Base-by-base conservation (phyloP, 1,139 yeast genomes). In the Nakaseomyces glabratus region DNA sequence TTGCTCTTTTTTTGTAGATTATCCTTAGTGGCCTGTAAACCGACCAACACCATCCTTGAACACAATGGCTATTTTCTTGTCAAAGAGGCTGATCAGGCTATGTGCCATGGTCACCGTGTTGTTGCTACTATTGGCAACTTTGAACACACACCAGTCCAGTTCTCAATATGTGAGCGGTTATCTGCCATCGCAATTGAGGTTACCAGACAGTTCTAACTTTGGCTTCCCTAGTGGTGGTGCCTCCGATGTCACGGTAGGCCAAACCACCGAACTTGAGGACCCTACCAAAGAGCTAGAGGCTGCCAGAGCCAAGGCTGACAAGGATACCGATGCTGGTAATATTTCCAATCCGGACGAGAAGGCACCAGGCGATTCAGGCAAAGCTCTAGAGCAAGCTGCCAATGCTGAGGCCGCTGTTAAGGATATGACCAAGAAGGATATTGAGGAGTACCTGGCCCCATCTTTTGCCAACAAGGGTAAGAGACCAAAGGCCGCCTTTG, bases 401-500 rank as follows among this genome's bases (percentile, higher is more conserved):
- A 31, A 36, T 20, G 24, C 33, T 17, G 26, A 32, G n/a, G 20
- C 20, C 8, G 31, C 20, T 13, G 24, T 32, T n/a, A 16, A 13
- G 8, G 36, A 29, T 19, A n/a, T n/a, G 5, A 26, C 30, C 7
- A 30, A 35, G 6, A 15, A 25, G 14, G 31, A 33, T 16, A 30
- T 37, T 9, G 28, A 35, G 29, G 35, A 36, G 6, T 43, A 35
- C 17, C 32, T 46, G 24, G 26, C 20, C 16, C 38, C 38, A 7
- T 33, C 43, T 2, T 45, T 38, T 17, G 35, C 18, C 4, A 41
- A 41, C 16, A 36, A 35, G n/a, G 49, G 47, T 20, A 37, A 26
- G 5, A 40, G 39, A 41, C 70, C 69, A 36, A 73, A 71, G 44
- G 90, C 88, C 9, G 74, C 86, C 1, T 71, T 82, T 46, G 75